A percentile compares a stretch with the other conserved stretches of the same genome.
Evolutionary conservation across 768 basidiomycete genomes (phyloP).

Genomic region (Steccherinum ochraceum): DNA sequence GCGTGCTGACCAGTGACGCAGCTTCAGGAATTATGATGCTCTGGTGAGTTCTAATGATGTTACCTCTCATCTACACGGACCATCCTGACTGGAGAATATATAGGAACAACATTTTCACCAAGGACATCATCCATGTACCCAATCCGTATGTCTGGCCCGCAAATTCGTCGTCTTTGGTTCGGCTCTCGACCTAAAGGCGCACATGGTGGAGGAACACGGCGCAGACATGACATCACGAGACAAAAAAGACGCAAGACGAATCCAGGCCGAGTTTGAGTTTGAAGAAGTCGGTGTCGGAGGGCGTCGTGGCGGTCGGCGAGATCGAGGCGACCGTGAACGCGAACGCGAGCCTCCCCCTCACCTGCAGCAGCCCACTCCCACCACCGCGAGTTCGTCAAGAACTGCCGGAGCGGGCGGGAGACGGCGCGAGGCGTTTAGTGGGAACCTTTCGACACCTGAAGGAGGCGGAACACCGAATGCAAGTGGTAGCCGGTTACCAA

Average conservation of each 20-base stretch:
- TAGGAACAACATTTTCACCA: conserved; percentile 73
- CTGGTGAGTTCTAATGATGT: conserved; percentile 39
- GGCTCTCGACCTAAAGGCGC: conserved; percentile 83
- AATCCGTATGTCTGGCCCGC: conserved; percentile 65
- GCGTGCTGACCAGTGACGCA: conserved; percentile 21
- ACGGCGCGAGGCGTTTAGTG: conserved; percentile 60
- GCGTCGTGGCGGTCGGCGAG: conserved; percentile 38
- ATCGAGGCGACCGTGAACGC: conserved; percentile 43
- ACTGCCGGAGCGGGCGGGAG: conserved; percentile 25
- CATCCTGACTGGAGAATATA: background rate
- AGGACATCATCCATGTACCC: conserved; percentile 74
- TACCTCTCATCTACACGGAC: conserved; percentile 5
- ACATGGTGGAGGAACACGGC: conserved; percentile 82
- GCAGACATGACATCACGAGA: conserved; percentile 66
- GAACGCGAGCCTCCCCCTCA: conserved; percentile 43
- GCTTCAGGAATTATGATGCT: conserved; percentile 74
- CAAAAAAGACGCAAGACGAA: conserved; percentile 58
- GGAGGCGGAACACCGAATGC: conserved; percentile 18
- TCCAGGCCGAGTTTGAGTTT: conserved; percentile 64
- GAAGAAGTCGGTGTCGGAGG: conserved; percentile 45
- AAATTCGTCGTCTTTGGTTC: conserved; percentile 96
- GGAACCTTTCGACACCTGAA: conserved; percentile 28
- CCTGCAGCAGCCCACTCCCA: conserved; percentile 6
- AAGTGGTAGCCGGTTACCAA: conserved; percentile 18
- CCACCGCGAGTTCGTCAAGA: conserved; percentile 16